phyloP scores from a whole-genome alignment of 2,329 filamentous ascomycete genomes.

The Aspergillus calidoustus region DNA sequence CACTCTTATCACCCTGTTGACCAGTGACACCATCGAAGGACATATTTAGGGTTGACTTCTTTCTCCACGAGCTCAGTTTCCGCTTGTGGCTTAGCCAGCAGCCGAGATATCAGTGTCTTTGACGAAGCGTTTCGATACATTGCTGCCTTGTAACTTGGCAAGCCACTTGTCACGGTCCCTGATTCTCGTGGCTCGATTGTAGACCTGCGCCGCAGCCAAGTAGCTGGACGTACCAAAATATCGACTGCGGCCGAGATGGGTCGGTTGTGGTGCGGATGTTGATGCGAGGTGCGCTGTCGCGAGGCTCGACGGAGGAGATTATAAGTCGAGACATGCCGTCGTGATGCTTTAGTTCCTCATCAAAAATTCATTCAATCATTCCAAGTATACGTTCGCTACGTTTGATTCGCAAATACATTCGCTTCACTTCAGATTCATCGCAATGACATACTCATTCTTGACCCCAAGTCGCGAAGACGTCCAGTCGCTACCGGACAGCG shows the following conservation, averaged over 20 bases:
- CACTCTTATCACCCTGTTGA: background rate
- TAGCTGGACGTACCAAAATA: background rate
- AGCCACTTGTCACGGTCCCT: background rate
- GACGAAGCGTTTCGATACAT: background rate
- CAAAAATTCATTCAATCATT: background rate
- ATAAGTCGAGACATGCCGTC: background rate
- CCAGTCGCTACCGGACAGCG: background rate
- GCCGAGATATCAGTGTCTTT: background rate
- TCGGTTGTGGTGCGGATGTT: background rate
- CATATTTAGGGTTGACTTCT: background rate
- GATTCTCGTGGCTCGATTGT: background rate
- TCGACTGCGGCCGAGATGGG: background rate
- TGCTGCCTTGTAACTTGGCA: slow-evolving; percentile 7
- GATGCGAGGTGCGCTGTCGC: background rate
- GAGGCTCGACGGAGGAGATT: background rate
- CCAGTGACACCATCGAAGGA: background rate
- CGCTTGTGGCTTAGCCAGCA: slow-evolving; percentile 1
- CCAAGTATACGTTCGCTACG: background rate
- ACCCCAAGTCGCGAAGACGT: background rate
- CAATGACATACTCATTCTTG: background rate
- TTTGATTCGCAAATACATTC: background rate
- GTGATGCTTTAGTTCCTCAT: background rate
- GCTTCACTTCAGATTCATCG: background rate
- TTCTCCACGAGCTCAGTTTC: background rate
- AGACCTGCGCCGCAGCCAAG: slow-evolving; percentile 5